Evolutionary conservation across 148 eudicot species (phyloP).

Genomic region (Rhododendron ovatum): DNA sequence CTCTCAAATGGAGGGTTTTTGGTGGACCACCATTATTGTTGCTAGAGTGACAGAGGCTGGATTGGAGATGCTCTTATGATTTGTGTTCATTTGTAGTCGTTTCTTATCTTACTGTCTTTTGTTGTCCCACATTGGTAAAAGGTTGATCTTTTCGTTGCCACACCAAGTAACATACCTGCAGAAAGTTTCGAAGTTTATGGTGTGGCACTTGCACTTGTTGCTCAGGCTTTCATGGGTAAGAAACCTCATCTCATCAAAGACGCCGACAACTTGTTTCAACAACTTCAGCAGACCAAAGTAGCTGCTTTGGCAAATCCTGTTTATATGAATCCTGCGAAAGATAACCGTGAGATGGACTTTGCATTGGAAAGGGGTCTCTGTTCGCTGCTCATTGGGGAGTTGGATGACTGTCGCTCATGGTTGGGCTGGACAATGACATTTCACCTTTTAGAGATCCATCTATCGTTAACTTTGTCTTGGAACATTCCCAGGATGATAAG

Average conservation of each 20-base stretch:
- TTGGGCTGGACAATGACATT: slow-evolving; percentile 72
- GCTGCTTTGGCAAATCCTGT: slow-evolving; percentile 43
- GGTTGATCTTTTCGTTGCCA: slow-evolving; percentile 88
- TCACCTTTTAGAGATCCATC: slow-evolving; percentile 82
- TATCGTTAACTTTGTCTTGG: slow-evolving; percentile 64
- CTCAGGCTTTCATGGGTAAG: slow-evolving; percentile 81
- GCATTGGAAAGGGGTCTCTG: slow-evolving; percentile 96
- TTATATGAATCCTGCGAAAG: slow-evolving; percentile 31
- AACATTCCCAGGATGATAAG: slow-evolving; percentile 66
- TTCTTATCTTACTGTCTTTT: not conserved
- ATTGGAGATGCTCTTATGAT: not conserved
- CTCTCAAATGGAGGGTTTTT: not conserved
- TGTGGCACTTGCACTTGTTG: slow-evolving; percentile 92
- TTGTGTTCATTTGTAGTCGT: not conserved
- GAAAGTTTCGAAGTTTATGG: slow-evolving; percentile 95
- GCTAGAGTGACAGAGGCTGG: not conserved
- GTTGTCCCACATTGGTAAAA: slow-evolving; percentile 19
- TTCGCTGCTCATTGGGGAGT: slow-evolving; percentile 91
- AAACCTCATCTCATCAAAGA: slow-evolving; percentile 88
- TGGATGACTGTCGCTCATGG: slow-evolving; percentile 90
- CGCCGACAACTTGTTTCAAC: slow-evolving; percentile 87
- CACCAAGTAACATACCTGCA: slow-evolving; percentile 88
- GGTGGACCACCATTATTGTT: not conserved
- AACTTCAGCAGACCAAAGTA: slow-evolving; percentile 83
- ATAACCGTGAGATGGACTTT: slow-evolving; percentile 71